Evolutionary conservation across 2,329 filamentous ascomycete genomes (phyloP), one percentile per base, ranked within the genome.

Genomic region (Paecilomyces formosus): DNA sequence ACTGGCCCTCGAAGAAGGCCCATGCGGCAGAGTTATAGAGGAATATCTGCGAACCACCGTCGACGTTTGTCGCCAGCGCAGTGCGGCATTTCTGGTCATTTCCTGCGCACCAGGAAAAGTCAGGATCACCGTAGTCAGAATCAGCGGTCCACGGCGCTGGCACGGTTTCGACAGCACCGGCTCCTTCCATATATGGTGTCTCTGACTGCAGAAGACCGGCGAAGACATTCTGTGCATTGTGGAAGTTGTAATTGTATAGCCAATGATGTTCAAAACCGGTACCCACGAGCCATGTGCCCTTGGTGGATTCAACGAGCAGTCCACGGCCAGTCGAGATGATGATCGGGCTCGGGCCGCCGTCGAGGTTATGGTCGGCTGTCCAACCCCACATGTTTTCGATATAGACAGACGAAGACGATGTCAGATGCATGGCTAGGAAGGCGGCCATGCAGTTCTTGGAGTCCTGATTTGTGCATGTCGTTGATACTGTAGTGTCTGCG

Each of bases 361-460:
- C 74, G 15, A 84, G 72, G 60, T 79, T 78, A 69, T 81, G 78
- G 62, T 80, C 65, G 13, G 76, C 74, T 15, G 74, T 79, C 78
- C 78, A 81, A 22, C 74, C 68, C 78, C 78, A 78, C 60, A 78
- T 70, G 65, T 83, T 82, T 26, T 26, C 24, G 6, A 26, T 26
- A 3, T 26, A 26, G 24, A 26, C 65, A 0, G 76, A 77, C 0
- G 77, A 76, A 0, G 70, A 71, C 7, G 68, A 59, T 0, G 77
- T 77, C 9, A 85, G 70, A 63, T 85, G 81, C 31, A 85, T 58
- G 24, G 24, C 24, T 26, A 26, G 3, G 24, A 26, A 26, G 24
- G 24, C 24, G 24, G 24, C 24, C 24, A 26, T 26, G 6, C 24
- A 26, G 24, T 26, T 26, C 24, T 26, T 26, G 24, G 24, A 26